Base-by-base conservation (phyloP, 2,329 filamentous ascomycete genomes). In the Chaetothyriales sp. region DNA sequence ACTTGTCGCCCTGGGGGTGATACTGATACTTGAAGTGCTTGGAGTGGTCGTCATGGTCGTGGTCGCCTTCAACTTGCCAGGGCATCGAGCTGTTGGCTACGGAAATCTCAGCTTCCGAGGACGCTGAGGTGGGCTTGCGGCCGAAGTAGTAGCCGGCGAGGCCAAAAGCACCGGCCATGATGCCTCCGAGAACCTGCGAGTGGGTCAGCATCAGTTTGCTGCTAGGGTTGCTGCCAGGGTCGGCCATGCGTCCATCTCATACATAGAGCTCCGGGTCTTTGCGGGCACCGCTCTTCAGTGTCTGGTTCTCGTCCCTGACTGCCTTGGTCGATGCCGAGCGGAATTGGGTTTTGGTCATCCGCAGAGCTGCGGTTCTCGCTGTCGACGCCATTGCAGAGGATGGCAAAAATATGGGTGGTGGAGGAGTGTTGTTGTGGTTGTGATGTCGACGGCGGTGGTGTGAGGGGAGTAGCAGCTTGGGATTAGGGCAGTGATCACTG, bases 141-240 rank as follows among this genome's bases (percentile, higher is more conserved):
- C 86, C 86, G 85, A 71, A 71, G 65, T 71, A 72, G 80, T 82
- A 94, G 67, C 90, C 90, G 60, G 86, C 90, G 62, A 92, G 81
- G 64, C 82, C 81, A 65, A 95, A 84, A 63, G 86, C 84, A 67
- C 83, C 82, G 63, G 84, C 81, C 87, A 96, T 95, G 68, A 96
- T 82, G 65, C 80, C 86, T 58, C 89, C 79, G 59, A 98, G 84
- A 65, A 96, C 81, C 92, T 96, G 63, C 46, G 53, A 20, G 32
- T 18, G 32, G 9, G 36, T 50, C 48, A 53, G 48, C 39, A 45
- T n/a, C 20, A 5, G 3, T n/a, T 12, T n/a, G 18, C 46, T 36
- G 47, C 8, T 26, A 15, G 8, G 32, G 10, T 15, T 39, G 32
- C 32, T 39, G 44, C 25, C 22, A 25, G 22, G 18, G 3, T 18